Conservation (phyloP, 2,329 filamentous ascomycete species). For the Pseudogymnoascus sp. region DNA sequence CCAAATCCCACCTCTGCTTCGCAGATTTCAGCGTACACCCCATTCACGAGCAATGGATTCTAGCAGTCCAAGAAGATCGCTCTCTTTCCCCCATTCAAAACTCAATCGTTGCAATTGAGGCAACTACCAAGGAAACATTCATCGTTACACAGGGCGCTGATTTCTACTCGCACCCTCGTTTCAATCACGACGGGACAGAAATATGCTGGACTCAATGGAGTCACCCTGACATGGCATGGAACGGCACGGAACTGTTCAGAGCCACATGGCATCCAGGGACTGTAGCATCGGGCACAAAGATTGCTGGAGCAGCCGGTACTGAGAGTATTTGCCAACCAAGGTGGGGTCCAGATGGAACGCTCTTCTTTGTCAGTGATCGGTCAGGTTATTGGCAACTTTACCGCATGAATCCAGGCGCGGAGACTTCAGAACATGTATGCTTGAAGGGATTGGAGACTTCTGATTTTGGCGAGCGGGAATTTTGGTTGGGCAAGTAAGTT, state of each 20-base stretch:
- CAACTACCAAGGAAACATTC: constrained; percentile 28
- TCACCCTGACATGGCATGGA: constrained; percentile 48
- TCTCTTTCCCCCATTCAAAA: constrained; percentile 26
- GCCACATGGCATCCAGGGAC: constrained; percentile 36
- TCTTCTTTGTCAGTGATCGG: constrained; percentile 44
- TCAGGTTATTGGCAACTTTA: constrained; percentile 24
- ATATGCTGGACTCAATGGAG: constrained; percentile 50
- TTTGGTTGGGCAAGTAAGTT: too few relatives aligned
- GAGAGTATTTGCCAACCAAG: constrained; percentile 44
- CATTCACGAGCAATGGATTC: constrained; percentile 33
- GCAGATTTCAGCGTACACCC: constrained; percentile 41
- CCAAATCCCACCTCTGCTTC: constrained; percentile 32
- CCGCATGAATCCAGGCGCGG: too few relatives aligned
- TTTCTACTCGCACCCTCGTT: constrained; percentile 47
- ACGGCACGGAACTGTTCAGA: constrained; percentile 38
- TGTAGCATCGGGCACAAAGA: constrained; percentile 27
- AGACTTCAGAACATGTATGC: too few relatives aligned
- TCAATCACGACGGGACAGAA: constrained; percentile 39
- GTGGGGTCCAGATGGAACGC: constrained; percentile 43
- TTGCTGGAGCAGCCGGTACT: constrained; percentile 36
- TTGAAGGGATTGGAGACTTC: too few relatives aligned
- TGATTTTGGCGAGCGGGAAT: too few relatives aligned
- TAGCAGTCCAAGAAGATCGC: constrained; percentile 46
- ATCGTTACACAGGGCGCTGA: constrained; percentile 40
- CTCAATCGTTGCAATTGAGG: constrained; percentile 27